Conservation (phyloP, 2,329 filamentous ascomycete genomes). For the Exophiala alcalophila region DNA sequence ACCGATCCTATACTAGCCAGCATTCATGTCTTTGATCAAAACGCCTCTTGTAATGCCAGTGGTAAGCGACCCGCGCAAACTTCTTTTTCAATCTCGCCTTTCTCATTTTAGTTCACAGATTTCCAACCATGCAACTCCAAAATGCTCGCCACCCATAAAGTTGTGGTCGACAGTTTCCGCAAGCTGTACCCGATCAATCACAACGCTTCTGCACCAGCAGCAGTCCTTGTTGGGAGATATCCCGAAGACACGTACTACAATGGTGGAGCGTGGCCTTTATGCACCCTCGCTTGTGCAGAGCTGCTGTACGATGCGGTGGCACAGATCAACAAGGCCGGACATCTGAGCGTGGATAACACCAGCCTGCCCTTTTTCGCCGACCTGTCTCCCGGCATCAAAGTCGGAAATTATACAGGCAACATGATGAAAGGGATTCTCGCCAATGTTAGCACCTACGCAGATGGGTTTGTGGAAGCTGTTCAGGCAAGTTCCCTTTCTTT, state of each 20-base stretch:
- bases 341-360: constrained; percentile 61
- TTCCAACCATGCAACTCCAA: constrained; percentile 69
- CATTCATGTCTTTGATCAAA: constrained; percentile 68
- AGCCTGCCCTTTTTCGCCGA: constrained; percentile 72
- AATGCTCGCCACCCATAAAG: constrained; percentile 72
- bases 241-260: constrained; percentile 70
- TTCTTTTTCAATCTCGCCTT: not conserved
- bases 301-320: constrained; percentile 73
- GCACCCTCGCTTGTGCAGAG: constrained; percentile 72
- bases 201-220: constrained; percentile 58
- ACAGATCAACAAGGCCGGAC: constrained; percentile 64
- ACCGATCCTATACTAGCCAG: constrained; percentile 66
- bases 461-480: constrained; percentile 49
- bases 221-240: constrained; percentile 65
- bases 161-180: constrained; percentile 72
- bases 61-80: constrained; percentile 40
- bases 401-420: constrained; percentile 62
- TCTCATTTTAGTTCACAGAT: constrained; percentile 6
- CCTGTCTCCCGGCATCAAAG: constrained; percentile 55
- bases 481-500: constrained; percentile 27
- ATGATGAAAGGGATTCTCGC: constrained; percentile 48
- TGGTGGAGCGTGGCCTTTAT: constrained; percentile 77
- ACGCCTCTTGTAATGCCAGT: constrained; percentile 59
- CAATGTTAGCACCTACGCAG: constrained; percentile 61
- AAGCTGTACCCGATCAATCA: constrained; percentile 67